Evolutionary conservation across 2,329 filamentous ascomycete genomes (phyloP).

Genomic region (Aspergillus pseudonomiae): DNA sequence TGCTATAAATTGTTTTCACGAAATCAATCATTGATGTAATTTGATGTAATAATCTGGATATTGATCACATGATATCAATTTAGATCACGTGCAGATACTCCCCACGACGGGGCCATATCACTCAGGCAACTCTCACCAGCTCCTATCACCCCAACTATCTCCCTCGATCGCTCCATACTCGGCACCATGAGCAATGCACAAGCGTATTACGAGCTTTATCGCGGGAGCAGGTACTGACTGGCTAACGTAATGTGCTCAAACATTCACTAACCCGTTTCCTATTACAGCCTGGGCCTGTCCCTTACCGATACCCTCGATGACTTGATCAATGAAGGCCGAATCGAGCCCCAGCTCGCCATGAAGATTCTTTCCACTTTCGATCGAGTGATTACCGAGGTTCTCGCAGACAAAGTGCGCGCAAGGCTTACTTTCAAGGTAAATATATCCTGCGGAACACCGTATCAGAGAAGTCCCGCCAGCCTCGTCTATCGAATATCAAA

Average conservation of each 20-base stretch:
- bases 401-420: slow-evolving; percentile 90
- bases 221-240: slow-evolving; percentile 81
- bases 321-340: slow-evolving; percentile 89
- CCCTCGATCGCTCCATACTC: neutral
- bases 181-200: slow-evolving; percentile 51
- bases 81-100: slow-evolving; percentile 21
- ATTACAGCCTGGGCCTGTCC: slow-evolving; percentile 79
- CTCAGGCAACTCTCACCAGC: slow-evolving; percentile 12
- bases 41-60: slow-evolving; percentile 10
- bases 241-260: too few species aligned
- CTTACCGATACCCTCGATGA: slow-evolving; percentile 97
- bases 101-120: neutral
- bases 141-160: slow-evolving; percentile 12
- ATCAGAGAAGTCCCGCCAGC: neutral
- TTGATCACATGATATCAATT: neutral
- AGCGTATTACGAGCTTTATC: slow-evolving; percentile 90
- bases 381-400: slow-evolving; percentile 84
- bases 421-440: slow-evolving; percentile 90
- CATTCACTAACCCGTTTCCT: slow-evolving; percentile 12
- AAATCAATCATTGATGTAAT: neutral
- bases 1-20: neutral
- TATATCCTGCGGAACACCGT: neutral
- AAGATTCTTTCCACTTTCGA: slow-evolving; percentile 97
- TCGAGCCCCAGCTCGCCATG: slow-evolving; percentile 98
- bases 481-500: neutral